Conservation (phyloP, 225 moss, liverwort and hornwort genomes). For the Neckera pumila region DNA sequence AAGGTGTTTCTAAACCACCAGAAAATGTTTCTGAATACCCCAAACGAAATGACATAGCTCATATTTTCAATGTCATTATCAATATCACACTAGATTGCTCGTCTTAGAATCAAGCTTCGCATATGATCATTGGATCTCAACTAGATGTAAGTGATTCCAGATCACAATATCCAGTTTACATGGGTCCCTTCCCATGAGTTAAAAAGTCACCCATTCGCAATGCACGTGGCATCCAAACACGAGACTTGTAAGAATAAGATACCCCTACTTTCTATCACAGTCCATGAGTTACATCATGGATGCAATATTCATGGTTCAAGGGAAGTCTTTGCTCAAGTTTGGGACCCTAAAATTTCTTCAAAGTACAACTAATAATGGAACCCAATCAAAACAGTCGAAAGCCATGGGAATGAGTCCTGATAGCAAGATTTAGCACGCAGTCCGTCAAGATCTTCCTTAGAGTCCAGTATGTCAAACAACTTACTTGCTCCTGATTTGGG, state of each 20-base stretch:
- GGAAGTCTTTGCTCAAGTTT: neutral
- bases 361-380: neutral
- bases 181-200: neutral
- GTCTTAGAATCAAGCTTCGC: neutral
- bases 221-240: neutral
- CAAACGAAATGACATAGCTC: neutral
- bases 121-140: neutral
- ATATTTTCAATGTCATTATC: neutral
- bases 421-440: neutral
- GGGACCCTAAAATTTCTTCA: neutral
- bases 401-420: neutral
- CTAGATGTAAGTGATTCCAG: neutral
- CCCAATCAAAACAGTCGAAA: neutral
- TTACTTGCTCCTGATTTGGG: slow-evolving; percentile 60
- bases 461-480: neutral
- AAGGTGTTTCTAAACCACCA: neutral
- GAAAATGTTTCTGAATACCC: neutral
- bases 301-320: neutral
- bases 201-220: neutral
- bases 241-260: neutral
- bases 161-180: neutral
- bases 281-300: neutral
- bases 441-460: neutral
- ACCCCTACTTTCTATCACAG: neutral
- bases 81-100: neutral